Percentiles rank a stretch among this genome's conserved stretches.
These are phyloP conservation scores for Hypoxylon subgilvum DNA, from an alignment of 495 filamentous ascomycete species.

Conservation along the genomic window DNA sequence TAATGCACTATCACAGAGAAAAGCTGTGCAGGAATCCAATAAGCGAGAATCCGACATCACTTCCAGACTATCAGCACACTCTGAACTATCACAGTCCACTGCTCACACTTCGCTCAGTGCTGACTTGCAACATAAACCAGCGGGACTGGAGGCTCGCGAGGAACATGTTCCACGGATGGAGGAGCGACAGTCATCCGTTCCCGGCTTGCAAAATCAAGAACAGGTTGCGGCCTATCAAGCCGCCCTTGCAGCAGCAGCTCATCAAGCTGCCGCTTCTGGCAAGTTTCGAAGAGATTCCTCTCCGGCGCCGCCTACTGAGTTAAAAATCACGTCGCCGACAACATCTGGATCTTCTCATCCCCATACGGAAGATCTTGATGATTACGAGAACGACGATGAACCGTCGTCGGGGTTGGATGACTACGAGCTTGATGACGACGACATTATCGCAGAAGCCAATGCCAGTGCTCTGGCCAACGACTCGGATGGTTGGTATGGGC, in stretches of 20 bases:
- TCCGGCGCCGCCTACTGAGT: constrained; percentile 56
- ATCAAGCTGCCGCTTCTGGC: constrained; percentile 71
- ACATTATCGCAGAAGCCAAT: constrained; percentile 93
- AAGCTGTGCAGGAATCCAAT: constrained; percentile 31
- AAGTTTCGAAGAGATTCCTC: constrained; percentile 67
- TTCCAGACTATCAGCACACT: constrained; percentile 47
- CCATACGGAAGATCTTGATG: constrained; percentile 48
- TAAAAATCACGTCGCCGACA: constrained; percentile 53
- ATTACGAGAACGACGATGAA: constrained; percentile 60
- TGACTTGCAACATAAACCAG: constrained; percentile 30
- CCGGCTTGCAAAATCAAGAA: constrained; percentile 51
- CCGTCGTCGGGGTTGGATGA: constrained; percentile 60
- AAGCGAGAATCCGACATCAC: constrained; percentile 49
- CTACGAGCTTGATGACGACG: constrained; percentile 75
- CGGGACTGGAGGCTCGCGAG: constrained; percentile 4
- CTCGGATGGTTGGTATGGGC: constrained; percentile 89
- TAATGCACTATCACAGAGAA: constrained; percentile 48
- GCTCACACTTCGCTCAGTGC: constrained; percentile 46
- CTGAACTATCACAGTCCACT: constrained; percentile 48
- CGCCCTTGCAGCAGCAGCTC: constrained; percentile 79
- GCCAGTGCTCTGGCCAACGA: constrained; percentile 92
- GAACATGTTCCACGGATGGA: constrained; percentile 18
- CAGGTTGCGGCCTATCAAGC: constrained; percentile 76
- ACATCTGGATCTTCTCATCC: constrained; percentile 44
- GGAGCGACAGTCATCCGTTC: constrained; percentile 29